Percentiles rank a stretch among this genome's conserved stretches.
Conservation (phyloP, 768 basidiomycete species). For the Thelephora ganbajun region DNA sequence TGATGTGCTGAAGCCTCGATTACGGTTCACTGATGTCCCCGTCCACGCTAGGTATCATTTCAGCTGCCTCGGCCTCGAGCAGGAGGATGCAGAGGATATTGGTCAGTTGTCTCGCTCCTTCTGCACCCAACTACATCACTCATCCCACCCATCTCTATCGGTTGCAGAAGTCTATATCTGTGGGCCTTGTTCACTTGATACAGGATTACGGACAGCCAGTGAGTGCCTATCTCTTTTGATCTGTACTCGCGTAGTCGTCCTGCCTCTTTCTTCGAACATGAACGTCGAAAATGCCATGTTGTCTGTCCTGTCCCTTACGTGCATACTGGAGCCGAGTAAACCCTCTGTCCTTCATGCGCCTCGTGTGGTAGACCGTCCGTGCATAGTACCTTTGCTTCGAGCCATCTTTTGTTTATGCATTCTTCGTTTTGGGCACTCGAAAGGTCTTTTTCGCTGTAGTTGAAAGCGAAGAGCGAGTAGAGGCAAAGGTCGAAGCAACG, state of each 20-base stretch:
- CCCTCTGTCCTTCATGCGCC: not conserved
- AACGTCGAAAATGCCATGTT: not conserved
- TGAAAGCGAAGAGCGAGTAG: constrained; percentile 4
- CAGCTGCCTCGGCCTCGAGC: constrained; percentile 49
- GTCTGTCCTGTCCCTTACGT: not conserved
- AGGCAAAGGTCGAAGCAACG: not conserved
- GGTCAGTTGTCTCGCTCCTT: constrained; percentile 32
- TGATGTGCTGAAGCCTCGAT: not conserved
- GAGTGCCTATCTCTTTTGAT: constrained; percentile 34
- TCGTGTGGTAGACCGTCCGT: constrained; percentile 13
- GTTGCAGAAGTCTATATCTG: constrained; percentile 45
- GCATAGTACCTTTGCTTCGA: constrained; percentile 6
- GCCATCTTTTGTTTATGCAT: not conserved
- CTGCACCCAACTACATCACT: not conserved
- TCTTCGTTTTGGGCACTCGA: not conserved
- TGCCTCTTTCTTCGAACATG: too few relatives aligned
- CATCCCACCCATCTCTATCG: constrained; percentile 3
- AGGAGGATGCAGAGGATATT: constrained; percentile 61
- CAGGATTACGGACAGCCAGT: constrained; percentile 59
- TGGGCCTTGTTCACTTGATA: constrained; percentile 39
- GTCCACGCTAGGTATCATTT: constrained; percentile 61
- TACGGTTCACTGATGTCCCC: not conserved
- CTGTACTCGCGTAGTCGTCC: too few relatives aligned
- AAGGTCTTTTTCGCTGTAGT: not conserved
- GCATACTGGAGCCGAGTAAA: too few relatives aligned